Conservation (phyloP, 2,329 filamentous ascomycete species). For the Simplicillium aogashimaense region DNA sequence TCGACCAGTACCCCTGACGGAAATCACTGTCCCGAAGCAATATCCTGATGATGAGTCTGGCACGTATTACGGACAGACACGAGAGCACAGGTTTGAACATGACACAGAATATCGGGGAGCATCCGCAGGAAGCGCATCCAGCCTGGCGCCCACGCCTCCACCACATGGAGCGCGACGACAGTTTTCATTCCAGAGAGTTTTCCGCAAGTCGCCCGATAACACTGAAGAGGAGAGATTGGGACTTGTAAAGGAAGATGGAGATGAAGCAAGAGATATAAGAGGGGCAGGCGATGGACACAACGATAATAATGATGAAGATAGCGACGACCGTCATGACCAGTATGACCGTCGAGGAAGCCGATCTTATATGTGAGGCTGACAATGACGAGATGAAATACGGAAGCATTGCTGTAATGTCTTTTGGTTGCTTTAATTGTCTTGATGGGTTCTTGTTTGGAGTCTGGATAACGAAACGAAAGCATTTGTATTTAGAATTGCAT, state of each 20-base stretch:
- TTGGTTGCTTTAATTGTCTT: no score
- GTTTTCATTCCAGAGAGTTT: slow-evolving; percentile 88
- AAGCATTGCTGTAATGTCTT: no score
- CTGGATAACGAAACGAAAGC: no score
- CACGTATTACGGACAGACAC: slow-evolving; percentile 26
- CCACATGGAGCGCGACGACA: slow-evolving; percentile 59
- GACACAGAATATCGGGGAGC: slow-evolving; percentile 40
- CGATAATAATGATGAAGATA: not conserved
- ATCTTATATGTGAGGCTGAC: no score
- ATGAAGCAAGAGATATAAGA: slow-evolving; percentile 5
- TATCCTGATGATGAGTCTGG: slow-evolving; percentile 31
- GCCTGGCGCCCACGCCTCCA: slow-evolving; percentile 48
- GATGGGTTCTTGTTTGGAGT: no score
- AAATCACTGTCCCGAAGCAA: slow-evolving; percentile 42
- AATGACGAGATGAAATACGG: no score
- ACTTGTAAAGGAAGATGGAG: slow-evolving; percentile 65
- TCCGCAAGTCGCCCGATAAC: slow-evolving; percentile 38
- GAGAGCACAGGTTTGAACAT: slow-evolving; percentile 36
- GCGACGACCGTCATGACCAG: not conserved
- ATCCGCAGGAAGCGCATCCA: slow-evolving; percentile 29
- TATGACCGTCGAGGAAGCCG: not conserved
- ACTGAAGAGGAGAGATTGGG: slow-evolving; percentile 79
- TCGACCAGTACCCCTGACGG: slow-evolving; percentile 53
- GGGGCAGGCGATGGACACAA: not conserved
- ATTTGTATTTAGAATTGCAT: no score